A percentile compares a stretch with the other conserved stretches of the same genome.
Conservation (phyloP, 106 monocot species). For the Acanthochlamys bracteata region DNA sequence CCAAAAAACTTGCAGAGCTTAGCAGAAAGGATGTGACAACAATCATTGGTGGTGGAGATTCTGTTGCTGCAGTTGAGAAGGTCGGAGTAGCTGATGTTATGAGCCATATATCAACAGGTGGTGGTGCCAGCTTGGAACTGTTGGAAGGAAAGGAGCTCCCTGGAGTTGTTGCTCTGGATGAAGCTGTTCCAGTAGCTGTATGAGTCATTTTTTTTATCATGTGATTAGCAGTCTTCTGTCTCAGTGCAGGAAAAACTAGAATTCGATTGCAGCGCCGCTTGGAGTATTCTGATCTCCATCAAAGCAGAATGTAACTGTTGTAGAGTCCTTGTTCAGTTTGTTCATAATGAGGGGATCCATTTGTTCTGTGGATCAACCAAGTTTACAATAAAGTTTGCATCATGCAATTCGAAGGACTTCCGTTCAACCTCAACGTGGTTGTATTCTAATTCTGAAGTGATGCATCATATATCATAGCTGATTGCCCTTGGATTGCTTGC, state of each 20-base stretch:
- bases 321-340: not conserved
- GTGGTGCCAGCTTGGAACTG: slow-evolving; percentile 16
- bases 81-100: slow-evolving; percentile 47
- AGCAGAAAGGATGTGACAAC: slow-evolving; percentile 37
- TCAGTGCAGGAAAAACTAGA: too few relatives aligned
- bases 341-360: not conserved
- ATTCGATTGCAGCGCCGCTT: not conserved
- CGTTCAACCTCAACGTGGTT: too few relatives aligned
- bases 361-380: not conserved
- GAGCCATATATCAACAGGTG: slow-evolving; percentile 66
- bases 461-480: too few relatives aligned
- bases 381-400: too few relatives aligned
- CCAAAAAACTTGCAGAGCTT: slow-evolving; percentile 55
- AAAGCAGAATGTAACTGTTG: not conserved
- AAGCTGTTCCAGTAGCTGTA: slow-evolving; percentile 7
- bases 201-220: not conserved
- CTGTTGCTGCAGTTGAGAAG: slow-evolving; percentile 62
- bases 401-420: too few relatives aligned
- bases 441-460: too few relatives aligned
- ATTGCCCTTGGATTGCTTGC: too few relatives aligned
- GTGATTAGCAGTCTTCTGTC: not conserved
- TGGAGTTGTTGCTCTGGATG: slow-evolving; percentile 4
- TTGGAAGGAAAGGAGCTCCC: slow-evolving; percentile 14
- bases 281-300: not conserved
- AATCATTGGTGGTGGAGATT: slow-evolving; percentile 55